A percentile compares a stretch with the other conserved stretches of the same genome.
phyloP scores from a whole-genome alignment of 2,329 filamentous ascomycete genomes.

The Capronia americana region DNA sequence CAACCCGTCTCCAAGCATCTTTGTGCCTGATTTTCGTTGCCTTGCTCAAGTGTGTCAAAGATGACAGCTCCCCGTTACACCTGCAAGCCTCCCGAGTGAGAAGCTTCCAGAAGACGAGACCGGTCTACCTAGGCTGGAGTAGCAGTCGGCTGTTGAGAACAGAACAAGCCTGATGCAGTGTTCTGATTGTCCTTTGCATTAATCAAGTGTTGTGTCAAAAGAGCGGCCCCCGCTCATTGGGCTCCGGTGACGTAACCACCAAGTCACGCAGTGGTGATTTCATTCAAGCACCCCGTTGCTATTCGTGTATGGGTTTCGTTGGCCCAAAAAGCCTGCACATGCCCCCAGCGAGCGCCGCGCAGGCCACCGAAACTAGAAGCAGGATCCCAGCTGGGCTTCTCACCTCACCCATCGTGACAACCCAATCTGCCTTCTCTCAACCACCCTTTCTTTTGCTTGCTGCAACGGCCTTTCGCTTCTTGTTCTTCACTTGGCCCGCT shows the following conservation, averaged over 20 bases:
- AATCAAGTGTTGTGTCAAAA: not conserved
- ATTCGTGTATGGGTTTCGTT: not conserved
- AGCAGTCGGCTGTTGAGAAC: not conserved
- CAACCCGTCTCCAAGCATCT: constrained; percentile 10
- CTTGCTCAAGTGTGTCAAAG: not conserved
- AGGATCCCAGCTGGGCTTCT: constrained; percentile 10
- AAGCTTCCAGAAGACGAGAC: not conserved
- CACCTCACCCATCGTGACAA: constrained; percentile 20
- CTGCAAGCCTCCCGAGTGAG: not conserved
- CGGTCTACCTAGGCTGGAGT: not conserved
- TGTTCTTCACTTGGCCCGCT: constrained; percentile 7
- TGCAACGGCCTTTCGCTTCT: constrained; percentile 10
- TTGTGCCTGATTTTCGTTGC: constrained; percentile 2
- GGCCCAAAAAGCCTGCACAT: constrained; percentile 7
- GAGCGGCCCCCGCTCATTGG: not conserved
- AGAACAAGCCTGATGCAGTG: not conserved
- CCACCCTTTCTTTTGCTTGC: constrained; percentile 12
- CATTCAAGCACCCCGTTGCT: not conserved
- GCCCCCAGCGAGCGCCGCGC: not conserved
- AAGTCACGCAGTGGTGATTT: not conserved
- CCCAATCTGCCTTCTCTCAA: constrained; percentile 13
- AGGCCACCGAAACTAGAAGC: constrained; percentile 1
- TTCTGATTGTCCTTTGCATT: not conserved
- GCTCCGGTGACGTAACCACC: constrained; percentile 2
- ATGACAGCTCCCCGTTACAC: not conserved